A percentile compares a stretch with the other conserved stretches of the same genome.
phyloP scores from a whole-genome alignment of 768 basidiomycete genomes.

The Collybiopsis luxurians region DNA sequence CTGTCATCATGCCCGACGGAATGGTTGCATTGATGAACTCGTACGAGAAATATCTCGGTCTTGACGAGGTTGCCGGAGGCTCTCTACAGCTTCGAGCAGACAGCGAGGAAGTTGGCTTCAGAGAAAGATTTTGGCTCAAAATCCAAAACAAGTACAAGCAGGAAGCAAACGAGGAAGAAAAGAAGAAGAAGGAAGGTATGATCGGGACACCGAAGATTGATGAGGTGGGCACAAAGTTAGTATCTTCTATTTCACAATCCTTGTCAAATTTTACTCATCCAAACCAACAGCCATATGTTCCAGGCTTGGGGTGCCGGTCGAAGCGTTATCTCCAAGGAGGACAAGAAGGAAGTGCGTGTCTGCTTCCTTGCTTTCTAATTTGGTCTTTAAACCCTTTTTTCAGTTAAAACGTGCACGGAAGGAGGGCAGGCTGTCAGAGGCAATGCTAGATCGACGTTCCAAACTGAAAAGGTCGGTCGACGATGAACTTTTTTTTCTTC shows the following conservation, averaged over 20 bases:
- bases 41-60: constrained; percentile 82
- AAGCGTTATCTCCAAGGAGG: constrained; percentile 63
- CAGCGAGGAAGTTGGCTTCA: constrained; percentile 80
- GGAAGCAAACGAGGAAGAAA: constrained; percentile 78
- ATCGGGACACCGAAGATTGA: constrained; percentile 52
- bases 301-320: constrained; percentile 87
- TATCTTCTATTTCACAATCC: constrained; percentile 10
- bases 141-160: constrained; percentile 87
- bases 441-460: constrained; percentile 72
- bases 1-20: constrained; percentile 72
- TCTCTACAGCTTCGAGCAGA: constrained; percentile 76
- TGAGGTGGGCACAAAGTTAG: constrained; percentile 74
- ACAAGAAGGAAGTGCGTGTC: constrained; percentile 65
- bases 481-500: not conserved
- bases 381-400: constrained; percentile 8
- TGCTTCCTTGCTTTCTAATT: constrained; percentile 3
- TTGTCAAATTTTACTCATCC: constrained; percentile 7
- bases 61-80: constrained; percentile 88
- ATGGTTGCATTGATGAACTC: constrained; percentile 88
- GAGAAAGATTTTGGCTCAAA: constrained; percentile 86
- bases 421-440: constrained; percentile 79
- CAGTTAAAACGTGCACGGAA: constrained; percentile 78
- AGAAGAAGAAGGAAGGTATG: constrained; percentile 63
- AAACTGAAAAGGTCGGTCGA: constrained; percentile 74
- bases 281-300: constrained; percentile 53